A percentile compares a stretch with the other conserved stretches of the same genome.
Evolutionary conservation across 2,329 filamentous ascomycete species (phyloP).

Genomic region (Gremmenia infestans): DNA sequence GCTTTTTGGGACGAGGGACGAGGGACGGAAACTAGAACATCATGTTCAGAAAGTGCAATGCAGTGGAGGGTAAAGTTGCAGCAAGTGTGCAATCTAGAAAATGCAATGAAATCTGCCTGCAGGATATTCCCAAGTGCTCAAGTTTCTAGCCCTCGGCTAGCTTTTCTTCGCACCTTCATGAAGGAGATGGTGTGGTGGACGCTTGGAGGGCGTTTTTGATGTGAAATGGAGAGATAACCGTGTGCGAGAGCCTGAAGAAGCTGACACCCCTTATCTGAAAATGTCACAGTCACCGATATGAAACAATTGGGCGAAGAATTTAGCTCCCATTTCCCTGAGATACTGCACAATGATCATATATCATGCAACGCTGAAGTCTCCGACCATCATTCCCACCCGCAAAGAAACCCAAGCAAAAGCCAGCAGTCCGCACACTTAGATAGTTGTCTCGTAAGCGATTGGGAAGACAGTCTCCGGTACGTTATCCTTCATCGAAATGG

Average conservation of each 20-base stretch:
- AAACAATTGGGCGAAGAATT: constrained; percentile 21
- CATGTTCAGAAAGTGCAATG: neutral
- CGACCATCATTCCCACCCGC: constrained; percentile 26
- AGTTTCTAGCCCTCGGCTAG: neutral
- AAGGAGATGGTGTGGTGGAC: too few species aligned
- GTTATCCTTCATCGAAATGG: constrained; percentile 75
- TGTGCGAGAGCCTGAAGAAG: neutral
- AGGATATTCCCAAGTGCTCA: constrained; percentile 6
- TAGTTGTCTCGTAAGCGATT: constrained; percentile 96
- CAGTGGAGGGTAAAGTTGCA: neutral
- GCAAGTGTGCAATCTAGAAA: neutral
- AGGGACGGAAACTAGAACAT: too few species aligned
- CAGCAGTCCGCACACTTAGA: constrained; percentile 51
- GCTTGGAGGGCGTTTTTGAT: too few species aligned
- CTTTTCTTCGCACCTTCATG: too few species aligned
- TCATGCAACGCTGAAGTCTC: constrained; percentile 31
- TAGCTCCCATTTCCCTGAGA: constrained; percentile 28
- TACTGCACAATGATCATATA: constrained; percentile 29
- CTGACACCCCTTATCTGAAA: neutral
- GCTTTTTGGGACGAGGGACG: too few species aligned
- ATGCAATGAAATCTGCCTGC: neutral
- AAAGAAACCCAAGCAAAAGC: constrained; percentile 31
- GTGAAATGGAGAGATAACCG: too few species aligned
- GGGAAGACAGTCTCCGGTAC: constrained; percentile 87
- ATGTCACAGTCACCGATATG: constrained; percentile 2